A percentile compares a stretch with the other conserved stretches of the same genome.
Evolutionary conservation across 306 rosid genomes (phyloP).

Genomic region (Lagenaria siceraria): DNA sequence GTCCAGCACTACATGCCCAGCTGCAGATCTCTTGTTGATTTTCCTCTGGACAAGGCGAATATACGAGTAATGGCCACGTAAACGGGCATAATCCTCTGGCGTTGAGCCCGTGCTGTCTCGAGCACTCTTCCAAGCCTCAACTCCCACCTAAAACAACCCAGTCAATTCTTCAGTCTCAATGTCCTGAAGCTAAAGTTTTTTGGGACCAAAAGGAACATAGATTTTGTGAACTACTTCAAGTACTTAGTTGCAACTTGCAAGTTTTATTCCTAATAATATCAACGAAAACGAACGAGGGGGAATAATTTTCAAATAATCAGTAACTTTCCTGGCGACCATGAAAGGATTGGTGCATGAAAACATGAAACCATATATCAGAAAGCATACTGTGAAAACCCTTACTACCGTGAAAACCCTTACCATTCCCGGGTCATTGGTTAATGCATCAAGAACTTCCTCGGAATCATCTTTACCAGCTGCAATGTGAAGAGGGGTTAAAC

Average conservation of each 20-base stretch:
- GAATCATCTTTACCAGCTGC: constrained; percentile 60
- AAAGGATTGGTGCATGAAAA: background rate
- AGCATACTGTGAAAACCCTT: constrained; percentile 10
- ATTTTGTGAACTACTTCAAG: background rate
- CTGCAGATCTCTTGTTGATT: constrained; percentile 23
- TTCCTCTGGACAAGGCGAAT: constrained; percentile 55
- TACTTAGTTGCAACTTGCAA: background rate
- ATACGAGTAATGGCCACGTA: constrained; percentile 48
- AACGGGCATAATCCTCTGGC: constrained; percentile 58
- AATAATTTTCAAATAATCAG: background rate
- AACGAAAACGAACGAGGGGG: background rate
- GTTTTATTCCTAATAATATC: background rate
- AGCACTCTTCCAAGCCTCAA: constrained; percentile 70
- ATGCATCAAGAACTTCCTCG: constrained; percentile 66
- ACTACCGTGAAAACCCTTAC: constrained; percentile 36
- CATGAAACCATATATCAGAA: background rate
- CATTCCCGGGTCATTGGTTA: constrained; percentile 81
- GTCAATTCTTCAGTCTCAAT: background rate
- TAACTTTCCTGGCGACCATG: background rate
- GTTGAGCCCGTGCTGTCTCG: constrained; percentile 54
- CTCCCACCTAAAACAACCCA: constrained; percentile 50
- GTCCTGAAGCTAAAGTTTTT: background rate
- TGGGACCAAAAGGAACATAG: background rate
- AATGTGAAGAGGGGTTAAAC: constrained; percentile 80
- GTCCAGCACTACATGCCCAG: constrained; percentile 52